Conservation (phyloP, 1,284 basidiomycete genomes). For the Exobasidium rhododendri region DNA sequence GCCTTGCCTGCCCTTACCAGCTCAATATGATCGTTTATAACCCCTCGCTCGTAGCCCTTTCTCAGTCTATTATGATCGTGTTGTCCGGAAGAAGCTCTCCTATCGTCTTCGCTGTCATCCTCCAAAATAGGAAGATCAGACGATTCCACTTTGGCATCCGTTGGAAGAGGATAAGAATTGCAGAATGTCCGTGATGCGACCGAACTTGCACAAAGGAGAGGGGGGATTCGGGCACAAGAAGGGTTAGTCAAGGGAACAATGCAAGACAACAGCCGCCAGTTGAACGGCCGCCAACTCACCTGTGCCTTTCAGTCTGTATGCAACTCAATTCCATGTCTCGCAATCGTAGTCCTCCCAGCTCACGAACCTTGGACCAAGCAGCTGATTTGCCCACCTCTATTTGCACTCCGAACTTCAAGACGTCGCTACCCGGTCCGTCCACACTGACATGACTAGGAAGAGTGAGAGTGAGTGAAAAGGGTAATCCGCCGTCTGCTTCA, state of each 20-base stretch:
- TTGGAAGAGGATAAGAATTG: conserved; percentile 40
- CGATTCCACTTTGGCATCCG: conserved; percentile 28
- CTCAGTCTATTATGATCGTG: conserved; percentile 24
- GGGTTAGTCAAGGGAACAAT: neutral
- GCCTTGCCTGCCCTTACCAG: conserved; percentile 38
- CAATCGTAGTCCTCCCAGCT: conserved; percentile 46
- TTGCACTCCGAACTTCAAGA: conserved; percentile 52
- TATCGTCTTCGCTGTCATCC: neutral
- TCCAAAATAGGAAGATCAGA: conserved; percentile 33
- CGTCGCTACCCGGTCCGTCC: conserved; percentile 33
- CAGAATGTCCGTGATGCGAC: conserved; percentile 50
- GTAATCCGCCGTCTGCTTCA: conserved; percentile 32
- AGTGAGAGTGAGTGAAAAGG: conserved; percentile 46
- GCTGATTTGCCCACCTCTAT: conserved; percentile 44
- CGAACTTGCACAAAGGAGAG: too few species aligned
- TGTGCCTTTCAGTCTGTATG: conserved; percentile 50
- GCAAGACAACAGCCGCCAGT: neutral
- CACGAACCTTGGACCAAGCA: conserved; percentile 37
- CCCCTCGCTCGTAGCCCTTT: conserved; percentile 39
- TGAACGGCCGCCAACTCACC: neutral
- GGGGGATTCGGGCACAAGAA: too few species aligned
- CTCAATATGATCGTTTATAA: conserved; percentile 35
- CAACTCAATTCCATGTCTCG: conserved; percentile 53
- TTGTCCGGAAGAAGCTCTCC: neutral
- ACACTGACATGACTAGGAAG: conserved; percentile 50